A percentile compares a stretch with the other conserved stretches of the same genome.
Evolutionary conservation across 2,329 filamentous ascomycete genomes (phyloP).

Genomic region (Alternaria solani): DNA sequence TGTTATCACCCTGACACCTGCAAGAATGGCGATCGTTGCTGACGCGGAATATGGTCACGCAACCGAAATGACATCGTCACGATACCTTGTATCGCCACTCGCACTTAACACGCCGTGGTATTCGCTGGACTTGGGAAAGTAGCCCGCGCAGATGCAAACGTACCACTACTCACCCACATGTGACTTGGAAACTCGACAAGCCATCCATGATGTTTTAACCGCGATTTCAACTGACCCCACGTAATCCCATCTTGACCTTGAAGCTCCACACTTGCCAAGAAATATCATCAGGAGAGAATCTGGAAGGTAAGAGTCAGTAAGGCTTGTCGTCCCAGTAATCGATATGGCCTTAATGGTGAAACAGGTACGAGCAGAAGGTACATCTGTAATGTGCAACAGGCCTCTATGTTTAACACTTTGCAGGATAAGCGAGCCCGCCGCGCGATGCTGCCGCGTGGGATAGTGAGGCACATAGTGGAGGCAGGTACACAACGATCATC

Average conservation of each 20-base stretch:
- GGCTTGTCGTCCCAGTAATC: not conserved
- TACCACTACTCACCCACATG: not conserved
- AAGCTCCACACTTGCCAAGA: not conserved
- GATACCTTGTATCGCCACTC: not conserved
- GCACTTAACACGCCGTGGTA: not conserved
- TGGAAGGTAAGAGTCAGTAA: not conserved
- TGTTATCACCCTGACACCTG: not conserved
- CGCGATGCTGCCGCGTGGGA: not conserved
- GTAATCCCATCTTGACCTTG: not conserved
- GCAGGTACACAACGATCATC: slow-evolving; percentile 3
- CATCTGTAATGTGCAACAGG: not conserved
- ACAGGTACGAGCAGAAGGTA: not conserved
- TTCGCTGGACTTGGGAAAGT: not conserved
- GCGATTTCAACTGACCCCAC: not conserved
- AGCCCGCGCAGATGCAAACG: not conserved
- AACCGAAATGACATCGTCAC: not conserved
- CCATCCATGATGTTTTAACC: not conserved
- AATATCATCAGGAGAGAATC: not conserved
- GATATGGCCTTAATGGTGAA: not conserved
- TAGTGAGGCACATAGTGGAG: slow-evolving; percentile 1
- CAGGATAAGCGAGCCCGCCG: not conserved
- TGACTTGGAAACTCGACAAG: not conserved
- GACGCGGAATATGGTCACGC: not conserved
- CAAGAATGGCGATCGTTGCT: not conserved
- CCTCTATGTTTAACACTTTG: not conserved